Evolutionary conservation across 208 protist species (phyloP), one percentile per base, ranked within the genome.

Genomic region (Trypanosoma congolense): DNA sequence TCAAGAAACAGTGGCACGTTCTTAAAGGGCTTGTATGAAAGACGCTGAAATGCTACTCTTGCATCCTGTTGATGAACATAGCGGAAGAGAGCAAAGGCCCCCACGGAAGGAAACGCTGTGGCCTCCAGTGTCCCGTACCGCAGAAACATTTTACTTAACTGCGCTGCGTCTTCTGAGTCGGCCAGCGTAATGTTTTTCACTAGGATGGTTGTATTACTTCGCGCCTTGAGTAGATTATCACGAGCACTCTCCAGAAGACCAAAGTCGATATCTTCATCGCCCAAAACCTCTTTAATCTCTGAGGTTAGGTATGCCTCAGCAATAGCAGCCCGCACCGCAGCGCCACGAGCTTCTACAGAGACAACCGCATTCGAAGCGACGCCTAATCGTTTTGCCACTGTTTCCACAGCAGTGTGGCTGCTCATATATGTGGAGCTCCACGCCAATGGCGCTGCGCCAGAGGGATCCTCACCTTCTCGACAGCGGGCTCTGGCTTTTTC

Each of bases 1-100:
- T 99, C 97, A 1, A 99, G 73, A 63, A 96, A 99, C 1, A 99
- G 73, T 21, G 97, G 97, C 4, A 87, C 61, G 41, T 79, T 72
- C 44, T 95, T 72, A 64, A 98, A 98, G 36, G 95, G 79, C 49
- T 87, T 87, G 69, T 98, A 99, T 3, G 97, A 96, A 2, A 99
- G 81, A 2, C 74, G 73, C 22, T 82, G 78, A 73, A 99, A 99
- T 35, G 93, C 97, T 5, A 75, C 53, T 9, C 86, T 77, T 1
- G 97, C 89, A 50, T 96, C 90, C 46, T 93, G 81, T 56, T 73
- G 61, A 47, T 91, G 81, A 8, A 65, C 51, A 46, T 71, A 96
- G 33, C 80, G 75, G 50, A 92, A 89, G 3, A 96, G 46, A n/a
- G 75, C 83, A 44, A 90, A 90, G 29, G 54, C 57, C 8, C 75